Conservation (phyloP, 1,139 yeast species). For the Suhomyces bolitotheri region DNA sequence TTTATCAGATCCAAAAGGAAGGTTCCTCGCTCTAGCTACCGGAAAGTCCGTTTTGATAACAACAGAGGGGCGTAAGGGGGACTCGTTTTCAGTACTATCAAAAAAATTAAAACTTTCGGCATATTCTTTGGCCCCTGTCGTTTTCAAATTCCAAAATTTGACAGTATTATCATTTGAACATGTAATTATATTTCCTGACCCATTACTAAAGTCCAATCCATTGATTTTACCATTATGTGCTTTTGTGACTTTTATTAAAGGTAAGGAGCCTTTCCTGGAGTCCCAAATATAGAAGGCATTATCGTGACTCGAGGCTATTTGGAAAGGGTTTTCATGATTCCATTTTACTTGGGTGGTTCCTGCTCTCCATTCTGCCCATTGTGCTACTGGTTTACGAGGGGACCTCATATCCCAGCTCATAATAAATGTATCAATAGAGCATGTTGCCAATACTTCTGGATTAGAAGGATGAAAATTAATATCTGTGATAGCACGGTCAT, state of each 20-base stretch:
- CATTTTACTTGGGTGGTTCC: slow-evolving; percentile 95
- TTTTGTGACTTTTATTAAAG: slow-evolving; percentile 57
- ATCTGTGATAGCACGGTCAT: slow-evolving; percentile 91
- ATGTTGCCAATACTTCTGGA: slow-evolving; percentile 90
- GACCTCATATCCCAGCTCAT: slow-evolving; percentile 89
- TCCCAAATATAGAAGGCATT: slow-evolving; percentile 85
- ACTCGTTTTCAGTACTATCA: slow-evolving; percentile 16
- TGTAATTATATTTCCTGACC: slow-evolving; percentile 62
- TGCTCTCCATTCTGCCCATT: slow-evolving; percentile 92
- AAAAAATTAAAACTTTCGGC: slow-evolving; percentile 27
- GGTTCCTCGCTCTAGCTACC: slow-evolving; percentile 79
- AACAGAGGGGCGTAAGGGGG: slow-evolving; percentile 46
- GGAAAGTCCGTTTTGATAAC: slow-evolving; percentile 78
- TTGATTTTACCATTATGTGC: slow-evolving; percentile 86
- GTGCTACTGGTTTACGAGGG: slow-evolving; percentile 66
- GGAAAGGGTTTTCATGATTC: slow-evolving; percentile 74
- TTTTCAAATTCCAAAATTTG: slow-evolving; percentile 77
- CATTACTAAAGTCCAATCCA: slow-evolving; percentile 79
- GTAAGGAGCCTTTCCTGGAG: slow-evolving; percentile 74
- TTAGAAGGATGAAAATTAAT: slow-evolving; percentile 86
- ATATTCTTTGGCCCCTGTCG: slow-evolving; percentile 20
- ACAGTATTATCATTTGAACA: slow-evolving; percentile 86
- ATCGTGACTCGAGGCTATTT: slow-evolving; percentile 86
- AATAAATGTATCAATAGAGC: slow-evolving; percentile 86
- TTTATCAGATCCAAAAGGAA: slow-evolving; percentile 85